phyloP scores from a whole-genome alignment of 1,139 yeast genomes.

The Sugiyamaella paludigena region DNA sequence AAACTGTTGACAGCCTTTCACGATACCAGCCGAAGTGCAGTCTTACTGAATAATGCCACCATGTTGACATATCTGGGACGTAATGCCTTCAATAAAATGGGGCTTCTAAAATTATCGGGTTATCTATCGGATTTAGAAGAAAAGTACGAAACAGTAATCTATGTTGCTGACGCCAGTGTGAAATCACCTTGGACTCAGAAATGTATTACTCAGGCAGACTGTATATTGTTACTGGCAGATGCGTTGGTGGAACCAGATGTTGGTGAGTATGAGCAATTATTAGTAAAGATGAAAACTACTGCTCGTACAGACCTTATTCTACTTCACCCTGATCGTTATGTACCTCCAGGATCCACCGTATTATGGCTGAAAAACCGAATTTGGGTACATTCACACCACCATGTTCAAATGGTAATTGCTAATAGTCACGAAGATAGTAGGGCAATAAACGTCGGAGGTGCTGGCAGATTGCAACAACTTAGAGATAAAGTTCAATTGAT shows the following conservation, averaged over 20 bases:
- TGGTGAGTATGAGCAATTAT: constrained; percentile 80
- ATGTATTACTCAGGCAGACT: constrained; percentile 93
- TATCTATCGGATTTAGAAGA: constrained; percentile 91
- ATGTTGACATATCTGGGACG: constrained; percentile 80
- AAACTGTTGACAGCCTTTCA: constrained; percentile 67
- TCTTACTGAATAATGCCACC: constrained; percentile 77
- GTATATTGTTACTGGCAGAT: constrained; percentile 52
- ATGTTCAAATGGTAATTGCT: constrained; percentile 50
- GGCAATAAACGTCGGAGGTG: constrained; percentile 8
- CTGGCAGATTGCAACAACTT: constrained; percentile 27
- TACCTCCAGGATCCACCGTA: constrained; percentile 79
- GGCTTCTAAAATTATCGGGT: constrained; percentile 81
- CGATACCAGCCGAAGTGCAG: constrained; percentile 69
- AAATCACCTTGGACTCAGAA: constrained; percentile 89
- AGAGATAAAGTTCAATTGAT: constrained; percentile 36
- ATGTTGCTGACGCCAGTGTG: constrained; percentile 81
- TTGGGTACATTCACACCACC: constrained; percentile 95
- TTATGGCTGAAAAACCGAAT: constrained; percentile 79
- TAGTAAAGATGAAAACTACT: constrained; percentile 74
- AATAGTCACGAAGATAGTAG: background rate
- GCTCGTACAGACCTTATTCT: constrained; percentile 87
- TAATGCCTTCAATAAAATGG: constrained; percentile 88
- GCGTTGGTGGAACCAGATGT: constrained; percentile 62
- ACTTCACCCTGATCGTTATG: constrained; percentile 78
- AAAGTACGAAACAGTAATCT: constrained; percentile 77